phyloP scores from a whole-genome alignment of 2,329 filamentous ascomycete genomes.

The Magnaporthiopsis rhizophila region DNA sequence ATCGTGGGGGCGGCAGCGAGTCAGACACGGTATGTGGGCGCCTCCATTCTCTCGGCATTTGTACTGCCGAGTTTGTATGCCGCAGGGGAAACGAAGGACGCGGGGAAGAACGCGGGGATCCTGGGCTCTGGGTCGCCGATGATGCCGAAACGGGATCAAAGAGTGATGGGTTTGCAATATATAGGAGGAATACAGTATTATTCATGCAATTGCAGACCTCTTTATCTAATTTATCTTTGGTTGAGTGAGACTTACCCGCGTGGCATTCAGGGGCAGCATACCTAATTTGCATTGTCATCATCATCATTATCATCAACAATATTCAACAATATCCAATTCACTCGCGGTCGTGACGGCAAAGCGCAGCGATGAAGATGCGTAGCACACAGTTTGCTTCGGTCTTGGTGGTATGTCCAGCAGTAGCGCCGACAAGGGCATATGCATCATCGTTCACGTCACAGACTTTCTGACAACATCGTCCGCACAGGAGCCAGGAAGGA shows the following conservation, averaged over 20 bases:
- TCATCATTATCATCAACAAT: neutral
- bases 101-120: no score
- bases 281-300: no score
- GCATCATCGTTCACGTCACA: no score
- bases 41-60: neutral
- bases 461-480: neutral
- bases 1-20: neutral
- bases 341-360: neutral
- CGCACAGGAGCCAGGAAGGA: constrained; percentile 7
- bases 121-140: neutral
- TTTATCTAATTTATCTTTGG: no score
- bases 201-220: no score
- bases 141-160: neutral
- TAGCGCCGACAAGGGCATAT: neutral
- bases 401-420: constrained; percentile 1
- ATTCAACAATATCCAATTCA: no score
- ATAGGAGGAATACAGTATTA: no score
- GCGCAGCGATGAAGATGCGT: neutral
- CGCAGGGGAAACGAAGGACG: no score
- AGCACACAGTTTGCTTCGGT: neutral
- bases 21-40: neutral
- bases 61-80: neutral
- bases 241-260: no score
- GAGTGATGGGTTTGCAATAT: neutral
- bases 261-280: no score